Conservation (phyloP, 257 asterid genomes). For the Datura wrightii region DNA sequence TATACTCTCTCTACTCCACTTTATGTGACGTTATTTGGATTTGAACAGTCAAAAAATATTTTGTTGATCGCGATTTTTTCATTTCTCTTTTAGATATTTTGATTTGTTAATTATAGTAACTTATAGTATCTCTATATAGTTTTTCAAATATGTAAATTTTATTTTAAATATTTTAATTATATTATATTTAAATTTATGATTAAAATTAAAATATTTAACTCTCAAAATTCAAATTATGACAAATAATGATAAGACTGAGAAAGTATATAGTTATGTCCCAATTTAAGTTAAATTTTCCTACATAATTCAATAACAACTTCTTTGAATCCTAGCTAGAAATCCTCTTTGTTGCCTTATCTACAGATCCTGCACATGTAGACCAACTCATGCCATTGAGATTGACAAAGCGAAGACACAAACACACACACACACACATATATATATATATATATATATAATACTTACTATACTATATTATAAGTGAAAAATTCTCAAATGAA, state of each 20-base stretch:
- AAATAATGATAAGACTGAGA: background rate
- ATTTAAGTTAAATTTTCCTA: background rate
- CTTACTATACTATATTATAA: no score
- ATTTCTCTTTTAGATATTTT: background rate
- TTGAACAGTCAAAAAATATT: background rate
- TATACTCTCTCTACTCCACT: background rate
- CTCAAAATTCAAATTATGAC: background rate
- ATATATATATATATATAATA: no score
- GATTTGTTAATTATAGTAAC: background rate
- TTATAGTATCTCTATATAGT: no score
- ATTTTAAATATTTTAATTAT: no score
- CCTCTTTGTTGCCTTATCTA: background rate
- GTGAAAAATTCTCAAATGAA: no score
- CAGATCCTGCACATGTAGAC: background rate
- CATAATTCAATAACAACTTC: background rate
- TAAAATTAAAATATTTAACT: no score
- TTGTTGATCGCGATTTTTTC: background rate
- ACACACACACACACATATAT: no score
- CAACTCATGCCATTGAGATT: no score
- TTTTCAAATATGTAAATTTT: no score
- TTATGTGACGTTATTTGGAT: background rate
- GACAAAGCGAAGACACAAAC: no score
- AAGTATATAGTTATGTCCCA: background rate
- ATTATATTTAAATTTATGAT: no score
- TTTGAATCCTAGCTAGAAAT: background rate